Evolutionary conservation across 202 grass and related monocot species (phyloP), one percentile per base, ranked within the genome.

Genomic region (Cymbopogon flexuosus): DNA sequence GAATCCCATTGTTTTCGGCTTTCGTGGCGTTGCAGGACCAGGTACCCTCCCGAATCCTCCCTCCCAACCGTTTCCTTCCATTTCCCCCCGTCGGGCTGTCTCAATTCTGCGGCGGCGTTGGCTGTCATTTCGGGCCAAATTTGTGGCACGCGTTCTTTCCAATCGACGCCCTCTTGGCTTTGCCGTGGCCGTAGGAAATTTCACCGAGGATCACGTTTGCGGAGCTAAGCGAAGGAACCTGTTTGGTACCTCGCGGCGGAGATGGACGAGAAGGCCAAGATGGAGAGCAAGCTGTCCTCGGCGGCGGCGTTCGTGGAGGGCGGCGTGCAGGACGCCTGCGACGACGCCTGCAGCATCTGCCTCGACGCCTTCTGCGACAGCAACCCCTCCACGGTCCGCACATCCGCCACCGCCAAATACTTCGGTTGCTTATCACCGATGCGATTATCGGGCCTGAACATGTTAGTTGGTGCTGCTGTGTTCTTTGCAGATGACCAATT

Each of bases 281-380:
- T 86, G 84, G 92, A 91, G 79, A 87, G 60, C 75, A 88, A 88
- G 59, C 72, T 87, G 78, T 76, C 89, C 7, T 96, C 87, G 8
- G 83, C 87, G 1, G 85, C 72, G 23, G 89, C 90, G 11, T 92
- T 92, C 58, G 93, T 96, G 43, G 85, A 96, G 79, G 93, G 89
- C n/a, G 90, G 93, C 40, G 80, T 96, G 69, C 93, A 90, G 81
- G 89, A 96, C 68, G 89, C 87, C 47, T 95, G 92, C 76, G 92
- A 92, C 51, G 92, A 95, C 65, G 59, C 93, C 18, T 95, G 93
- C 77, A 95, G 93, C 68, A 92, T 95, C 31, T 92, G 93, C 61
- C 93, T 95, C 24, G 93, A 95, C 39, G 72, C 59, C 40, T 92
- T 96, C 81, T 92, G 83, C 61, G 82, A 96, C 60, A 88, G 77